These are phyloP conservation scores for Holtermannia corniformis DNA, from an alignment of 768 basidiomycete species.

Conservation along the genomic window DNA sequence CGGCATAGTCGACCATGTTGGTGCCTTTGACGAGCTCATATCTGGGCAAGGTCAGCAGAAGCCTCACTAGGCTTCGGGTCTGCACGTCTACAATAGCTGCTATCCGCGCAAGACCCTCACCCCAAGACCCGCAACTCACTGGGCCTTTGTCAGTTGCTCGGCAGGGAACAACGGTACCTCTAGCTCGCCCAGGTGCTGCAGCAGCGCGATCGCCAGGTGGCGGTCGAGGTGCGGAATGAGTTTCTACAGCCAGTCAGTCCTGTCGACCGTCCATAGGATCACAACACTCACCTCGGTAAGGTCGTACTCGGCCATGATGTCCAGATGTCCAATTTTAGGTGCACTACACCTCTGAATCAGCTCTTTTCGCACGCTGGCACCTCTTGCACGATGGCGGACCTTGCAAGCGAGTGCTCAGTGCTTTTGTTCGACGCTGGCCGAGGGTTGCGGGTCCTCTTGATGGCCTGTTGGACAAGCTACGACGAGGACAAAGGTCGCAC, in stretches of 20 bases:
- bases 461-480: not conserved
- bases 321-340: not conserved
- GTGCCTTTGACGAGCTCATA: constrained; percentile 96
- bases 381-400: too few relatives aligned
- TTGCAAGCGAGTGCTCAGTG: not conserved
- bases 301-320: constrained; percentile 67
- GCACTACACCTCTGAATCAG: not conserved
- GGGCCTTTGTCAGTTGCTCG: constrained; percentile 73
- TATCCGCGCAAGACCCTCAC: too few relatives aligned
- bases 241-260: constrained; percentile 46
- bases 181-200: constrained; percentile 72
- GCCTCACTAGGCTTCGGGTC: not conserved
- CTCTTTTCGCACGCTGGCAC: not conserved
- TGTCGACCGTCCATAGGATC: not conserved
- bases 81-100: not conserved
- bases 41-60: constrained; percentile 7
- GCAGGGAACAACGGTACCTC: constrained; percentile 57
- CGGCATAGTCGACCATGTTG: constrained; percentile 95
- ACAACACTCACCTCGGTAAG: constrained; percentile 50
- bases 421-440: too few relatives aligned
- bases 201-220: constrained; percentile 85
- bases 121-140: constrained; percentile 46
- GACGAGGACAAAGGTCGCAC: not conserved
- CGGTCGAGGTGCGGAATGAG: constrained; percentile 88
- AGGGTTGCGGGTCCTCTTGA: too few relatives aligned